These are phyloP conservation scores for Penicillium paneum DNA, from an alignment of 2,329 filamentous ascomycete genomes.

Conservation along the genomic window DNA sequence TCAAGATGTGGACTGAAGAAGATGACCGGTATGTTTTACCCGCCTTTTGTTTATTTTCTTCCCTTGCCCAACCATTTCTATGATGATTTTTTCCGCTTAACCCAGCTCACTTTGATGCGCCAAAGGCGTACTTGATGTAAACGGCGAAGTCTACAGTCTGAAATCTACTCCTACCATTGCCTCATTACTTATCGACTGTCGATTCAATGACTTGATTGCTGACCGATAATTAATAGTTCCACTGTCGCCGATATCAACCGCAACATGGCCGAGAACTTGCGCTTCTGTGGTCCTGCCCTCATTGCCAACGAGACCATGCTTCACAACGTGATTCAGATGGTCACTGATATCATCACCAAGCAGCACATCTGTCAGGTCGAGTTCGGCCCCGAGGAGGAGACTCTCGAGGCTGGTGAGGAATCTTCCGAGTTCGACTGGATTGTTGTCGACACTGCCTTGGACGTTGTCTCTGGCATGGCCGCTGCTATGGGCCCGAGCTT, in stretches of 20 bases:
- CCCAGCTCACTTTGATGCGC: constrained; percentile 99
- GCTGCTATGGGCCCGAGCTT: constrained; percentile 78
- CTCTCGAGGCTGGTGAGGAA: constrained; percentile 68
- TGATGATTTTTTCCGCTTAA: constrained; percentile 90
- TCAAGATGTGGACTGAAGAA: constrained; percentile 85
- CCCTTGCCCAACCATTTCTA: constrained; percentile 37
- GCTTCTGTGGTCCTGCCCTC: constrained; percentile 83
- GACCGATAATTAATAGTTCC: constrained; percentile 56
- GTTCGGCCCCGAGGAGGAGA: constrained; percentile 75
- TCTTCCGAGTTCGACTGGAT: constrained; percentile 98
- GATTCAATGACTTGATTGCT: constrained; percentile 17
- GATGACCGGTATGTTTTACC: constrained; percentile 75
- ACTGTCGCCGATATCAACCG: constrained; percentile 95
- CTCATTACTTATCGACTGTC: constrained; percentile 15
- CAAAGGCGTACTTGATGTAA: constrained; percentile 81
- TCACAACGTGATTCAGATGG: constrained; percentile 70
- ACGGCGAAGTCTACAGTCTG: constrained; percentile 60
- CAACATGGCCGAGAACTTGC: constrained; percentile 84
- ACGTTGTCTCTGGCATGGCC: constrained; percentile 81
- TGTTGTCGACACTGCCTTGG: constrained; percentile 88
- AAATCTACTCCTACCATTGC: constrained; percentile 33
- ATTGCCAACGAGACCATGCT: constrained; percentile 70
- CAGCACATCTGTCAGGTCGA: constrained; percentile 92
- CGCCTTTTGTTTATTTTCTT: constrained; percentile 17
- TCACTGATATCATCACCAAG: constrained; percentile 79